Evolutionary conservation across 768 basidiomycete genomes (phyloP).

Genomic region (Hydnum rufescens): DNA sequence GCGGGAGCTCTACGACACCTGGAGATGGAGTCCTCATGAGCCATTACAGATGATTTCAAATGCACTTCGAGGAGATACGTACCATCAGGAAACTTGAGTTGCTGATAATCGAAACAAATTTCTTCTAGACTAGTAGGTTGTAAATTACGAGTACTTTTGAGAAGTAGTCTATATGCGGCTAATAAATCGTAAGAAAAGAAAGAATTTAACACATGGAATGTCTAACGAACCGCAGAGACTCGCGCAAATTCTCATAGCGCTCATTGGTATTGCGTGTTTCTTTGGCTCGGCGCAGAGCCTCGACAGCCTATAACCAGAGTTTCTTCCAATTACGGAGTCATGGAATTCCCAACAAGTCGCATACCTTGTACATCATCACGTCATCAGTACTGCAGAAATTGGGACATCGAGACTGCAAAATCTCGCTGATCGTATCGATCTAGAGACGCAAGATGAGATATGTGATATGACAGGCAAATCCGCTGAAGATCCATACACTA

Average conservation of each 20-base stretch:
- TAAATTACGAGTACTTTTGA: constrained; percentile 68
- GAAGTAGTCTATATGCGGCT: constrained; percentile 66
- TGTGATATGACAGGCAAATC: neutral
- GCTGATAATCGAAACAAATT: constrained; percentile 75
- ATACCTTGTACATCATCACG: constrained; percentile 89
- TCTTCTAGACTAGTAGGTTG: constrained; percentile 72
- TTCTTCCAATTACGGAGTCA: neutral
- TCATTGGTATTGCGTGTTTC: constrained; percentile 59
- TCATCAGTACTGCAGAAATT: constrained; percentile 97
- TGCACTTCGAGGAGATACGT: constrained; percentile 10
- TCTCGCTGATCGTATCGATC: constrained; percentile 95
- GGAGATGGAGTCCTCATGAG: neutral
- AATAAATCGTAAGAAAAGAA: neutral
- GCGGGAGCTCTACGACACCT: constrained; percentile 74
- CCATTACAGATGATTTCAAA: neutral
- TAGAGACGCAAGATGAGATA: constrained; percentile 17
- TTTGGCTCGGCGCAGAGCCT: constrained; percentile 78
- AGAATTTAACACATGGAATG: constrained; percentile 4
- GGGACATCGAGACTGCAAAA: constrained; percentile 83
- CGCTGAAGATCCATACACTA: constrained; percentile 42
- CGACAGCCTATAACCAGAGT: constrained; percentile 91
- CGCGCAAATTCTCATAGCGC: constrained; percentile 57
- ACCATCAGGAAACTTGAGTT: constrained; percentile 71
- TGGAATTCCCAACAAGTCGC: constrained; percentile 8
- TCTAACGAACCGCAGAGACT: constrained; percentile 55